A percentile compares a stretch with the other conserved stretches of the same genome.
Evolutionary conservation across 2,329 filamentous ascomycete species (phyloP).

Genomic region (Cercospora sesami): DNA sequence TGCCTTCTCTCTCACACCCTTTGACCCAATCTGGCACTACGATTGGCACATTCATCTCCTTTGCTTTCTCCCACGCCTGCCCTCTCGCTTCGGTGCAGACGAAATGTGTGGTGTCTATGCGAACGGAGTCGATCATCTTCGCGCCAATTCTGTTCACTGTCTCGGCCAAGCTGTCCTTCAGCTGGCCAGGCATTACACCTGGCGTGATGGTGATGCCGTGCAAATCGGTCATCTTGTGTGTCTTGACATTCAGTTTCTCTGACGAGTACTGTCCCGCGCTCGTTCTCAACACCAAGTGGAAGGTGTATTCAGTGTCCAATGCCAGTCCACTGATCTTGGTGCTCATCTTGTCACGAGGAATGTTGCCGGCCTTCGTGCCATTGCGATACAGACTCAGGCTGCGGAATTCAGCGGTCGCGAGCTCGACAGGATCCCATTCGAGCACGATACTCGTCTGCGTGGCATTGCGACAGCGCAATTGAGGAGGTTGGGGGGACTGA

Average conservation of each 20-base stretch:
- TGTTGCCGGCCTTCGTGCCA: constrained; percentile 92
- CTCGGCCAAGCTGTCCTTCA: constrained; percentile 69
- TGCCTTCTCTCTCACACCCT: constrained; percentile 89
- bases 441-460: constrained; percentile 98
- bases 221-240: constrained; percentile 98
- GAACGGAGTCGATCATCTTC: constrained; percentile 82
- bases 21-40: constrained; percentile 96
- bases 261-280: constrained; percentile 83
- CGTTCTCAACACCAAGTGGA: constrained; percentile 88
- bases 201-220: constrained; percentile 93
- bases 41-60: constrained; percentile 96
- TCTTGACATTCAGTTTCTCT: constrained; percentile 80
- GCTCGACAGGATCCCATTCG: constrained; percentile 93
- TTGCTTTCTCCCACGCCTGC: constrained; percentile 89
- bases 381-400: constrained; percentile 92
- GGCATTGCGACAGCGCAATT: constrained; percentile 89
- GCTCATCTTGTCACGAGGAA: constrained; percentile 85
- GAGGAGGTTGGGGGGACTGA: constrained; percentile 70
- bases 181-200: constrained; percentile 73
- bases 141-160: constrained; percentile 88
- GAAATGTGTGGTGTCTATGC: constrained; percentile 98
- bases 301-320: constrained; percentile 94
- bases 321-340: constrained; percentile 96
- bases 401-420: constrained; percentile 88
- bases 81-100: constrained; percentile 93